Evolutionary conservation across 73 alveolate species (phyloP).

Genomic region (Durusdinium trenchii): DNA sequence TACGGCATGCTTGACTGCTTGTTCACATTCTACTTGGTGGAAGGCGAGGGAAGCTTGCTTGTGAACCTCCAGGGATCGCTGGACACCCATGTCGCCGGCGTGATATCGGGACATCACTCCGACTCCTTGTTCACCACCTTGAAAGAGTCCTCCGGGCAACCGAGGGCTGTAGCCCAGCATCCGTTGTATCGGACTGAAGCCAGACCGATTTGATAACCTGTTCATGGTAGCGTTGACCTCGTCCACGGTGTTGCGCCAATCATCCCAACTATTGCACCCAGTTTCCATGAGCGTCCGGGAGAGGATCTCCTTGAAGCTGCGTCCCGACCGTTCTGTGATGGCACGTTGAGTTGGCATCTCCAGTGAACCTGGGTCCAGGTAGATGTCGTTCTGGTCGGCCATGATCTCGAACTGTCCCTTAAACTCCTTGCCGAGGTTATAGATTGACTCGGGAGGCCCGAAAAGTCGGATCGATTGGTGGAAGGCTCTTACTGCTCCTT

Average conservation of each 20-base stretch:
- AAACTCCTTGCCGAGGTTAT: not conserved
- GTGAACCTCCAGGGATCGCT: not conserved
- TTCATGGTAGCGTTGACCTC: not conserved
- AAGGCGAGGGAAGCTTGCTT: not conserved
- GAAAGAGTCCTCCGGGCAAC: not conserved
- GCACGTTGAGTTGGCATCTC: not conserved
- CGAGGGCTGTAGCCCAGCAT: not conserved
- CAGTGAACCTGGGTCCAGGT: not conserved
- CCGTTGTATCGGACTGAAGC: not conserved
- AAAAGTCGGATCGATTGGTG: not conserved
- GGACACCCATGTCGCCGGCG: not conserved
- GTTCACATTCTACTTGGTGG: not conserved
- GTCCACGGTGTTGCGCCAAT: not conserved
- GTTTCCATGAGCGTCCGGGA: not conserved
- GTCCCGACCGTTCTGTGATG: not conserved
- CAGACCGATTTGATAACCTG: not conserved
- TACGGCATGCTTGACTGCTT: not conserved
- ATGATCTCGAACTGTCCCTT: not conserved
- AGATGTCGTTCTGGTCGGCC: not conserved
- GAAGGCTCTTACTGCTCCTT: not conserved
- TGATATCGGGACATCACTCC: not conserved
- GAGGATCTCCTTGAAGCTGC: not conserved
- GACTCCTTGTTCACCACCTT: not conserved
- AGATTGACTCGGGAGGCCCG: not conserved
- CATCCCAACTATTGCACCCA: not conserved